Evolutionary conservation across 139 green algal genomes (phyloP), one percentile per base, ranked within the genome.

Genomic region (Gonium pectorale): DNA sequence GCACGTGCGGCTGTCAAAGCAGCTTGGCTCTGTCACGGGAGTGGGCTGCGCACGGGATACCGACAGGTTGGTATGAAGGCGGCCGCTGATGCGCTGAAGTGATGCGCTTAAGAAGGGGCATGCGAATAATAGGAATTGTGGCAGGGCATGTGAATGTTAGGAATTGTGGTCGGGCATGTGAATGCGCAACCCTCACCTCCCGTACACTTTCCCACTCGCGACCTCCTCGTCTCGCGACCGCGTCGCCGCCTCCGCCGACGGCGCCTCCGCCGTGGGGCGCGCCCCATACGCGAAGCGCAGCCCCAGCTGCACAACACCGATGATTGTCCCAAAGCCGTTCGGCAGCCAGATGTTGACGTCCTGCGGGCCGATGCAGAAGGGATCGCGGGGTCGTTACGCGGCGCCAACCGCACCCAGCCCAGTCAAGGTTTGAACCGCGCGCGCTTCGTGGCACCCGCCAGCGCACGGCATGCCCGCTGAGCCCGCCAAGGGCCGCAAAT

Each of bases 321-420:
- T 44, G 40, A 85, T 15, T 11, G 74, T 19, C 1, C 83, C 83
- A 8, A 88, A 66, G 5, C 35, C 1, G 74, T 88, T 88, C 5
- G 83, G 83, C 52, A 88, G 43, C 83, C 83, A 83, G 19, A 88
- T 19, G 64, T 88, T 88, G 54, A 85, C 43, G 83, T 88, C 83
- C 59, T 88, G 81, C 31, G 31, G 38, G 13, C 21, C 37, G 49
- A 56, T 17, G 27, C 38, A 60, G 38, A 83, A 2, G 24, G 35
- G 22, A 24, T 46, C 43, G 59, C 52, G 41, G 26, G 22, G 24
- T 11, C 22, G 31, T 3, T 29, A 62, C 15, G 3, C 22, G 19
- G 4, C 7, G 13, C 37, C 37, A 27, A 21, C 3, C 15, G 37
- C 19, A 63, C 54, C 9, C 54, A 5, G 54, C 21, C 15, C 54